A percentile compares a stretch with the other conserved stretches of the same genome.
Evolutionary conservation across 2,329 filamentous ascomycete species (phyloP).

Genomic region (Aspergillus amoenus): DNA sequence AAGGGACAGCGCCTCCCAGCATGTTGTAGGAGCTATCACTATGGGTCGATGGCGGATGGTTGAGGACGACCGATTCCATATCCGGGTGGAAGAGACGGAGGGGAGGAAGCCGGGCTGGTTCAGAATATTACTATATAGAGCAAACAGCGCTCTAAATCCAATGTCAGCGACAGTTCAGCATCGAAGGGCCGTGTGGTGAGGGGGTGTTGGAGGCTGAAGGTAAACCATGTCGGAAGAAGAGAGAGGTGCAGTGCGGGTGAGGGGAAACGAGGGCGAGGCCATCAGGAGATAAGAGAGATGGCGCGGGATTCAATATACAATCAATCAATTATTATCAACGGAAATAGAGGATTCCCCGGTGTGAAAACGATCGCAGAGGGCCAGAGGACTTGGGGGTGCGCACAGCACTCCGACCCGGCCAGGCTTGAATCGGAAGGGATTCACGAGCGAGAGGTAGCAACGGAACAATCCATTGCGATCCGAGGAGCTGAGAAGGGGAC

Average conservation of each 20-base stretch:
- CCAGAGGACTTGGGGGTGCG: conserved; percentile 13
- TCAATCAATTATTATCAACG: conserved; percentile 13
- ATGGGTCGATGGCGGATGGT: conserved; percentile 72
- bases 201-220: conserved; percentile 3
- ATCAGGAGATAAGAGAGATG: conserved; percentile 9
- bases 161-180: conserved; percentile 16
- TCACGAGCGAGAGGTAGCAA: conserved; percentile 9
- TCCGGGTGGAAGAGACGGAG: conserved; percentile 31
- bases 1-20: conserved; percentile 48
- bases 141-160: conserved; percentile 10
- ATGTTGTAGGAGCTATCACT: conserved; percentile 72
- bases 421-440: conserved; percentile 6
- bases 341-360: conserved; percentile 6
- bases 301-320: conserved; percentile 13
- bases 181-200: conserved; percentile 7
- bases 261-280: background rate
- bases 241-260: background rate
- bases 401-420: conserved; percentile 9
- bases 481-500: background rate
- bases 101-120: conserved; percentile 7
- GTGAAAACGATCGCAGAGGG: conserved; percentile 11
- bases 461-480: conserved; percentile 9
- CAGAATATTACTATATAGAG: conserved; percentile 9
- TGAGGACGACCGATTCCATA: conserved; percentile 62
- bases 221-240: background rate